Evolutionary conservation across 2,329 filamentous ascomycete species (phyloP), one percentile per base, ranked within the genome.

Genomic region (Dothideomycetes sp.): DNA sequence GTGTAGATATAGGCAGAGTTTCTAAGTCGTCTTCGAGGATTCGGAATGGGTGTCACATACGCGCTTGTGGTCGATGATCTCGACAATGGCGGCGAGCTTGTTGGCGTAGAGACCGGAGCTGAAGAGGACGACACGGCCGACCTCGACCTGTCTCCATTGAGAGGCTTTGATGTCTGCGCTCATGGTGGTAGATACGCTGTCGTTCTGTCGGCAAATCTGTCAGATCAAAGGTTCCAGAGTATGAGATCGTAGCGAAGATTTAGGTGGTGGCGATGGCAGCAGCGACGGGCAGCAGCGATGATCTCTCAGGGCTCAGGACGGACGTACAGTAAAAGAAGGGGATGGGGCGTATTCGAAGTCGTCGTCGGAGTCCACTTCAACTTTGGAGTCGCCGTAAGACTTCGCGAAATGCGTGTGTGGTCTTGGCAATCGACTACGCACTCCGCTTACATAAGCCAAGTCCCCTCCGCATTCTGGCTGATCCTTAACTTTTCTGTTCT

Each of bases 61-160:
- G 73, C 91, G 87, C 80, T 94, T 95, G 83, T 98, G 89, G 74
- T 98, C 91, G 74, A 98, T 91, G 71, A 98, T 96, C 81, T 98
- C 89, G 71, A 94, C 87, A 64, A 98, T 89, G 61, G 81, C 74
- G 62, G 88, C 93, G 60, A 96, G 79, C 67, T 84, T 84, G 73
- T 88, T 88, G 57, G 74, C 73, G 74, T 72, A 84, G 59, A 81
- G 80, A 64, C 87, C 83, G 64, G 77, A 72, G 69, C 85, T 82
- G 74, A 96, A 81, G 68, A 94, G 80, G 67, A 94, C 82, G 64
- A 98, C 80, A 67, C 91, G 87, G 80, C 91, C 91, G 70, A 95
- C 85, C 82, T 98, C 88, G 68, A 98, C 88, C 71, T 87, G 78
- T 76, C 88, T 88, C 87, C 87, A 93, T 69, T 80, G 49, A 59